Evolutionary conservation across 768 basidiomycete species (phyloP), one percentile per base, ranked within the genome.

Genomic region (Favolaschia claudopus): DNA sequence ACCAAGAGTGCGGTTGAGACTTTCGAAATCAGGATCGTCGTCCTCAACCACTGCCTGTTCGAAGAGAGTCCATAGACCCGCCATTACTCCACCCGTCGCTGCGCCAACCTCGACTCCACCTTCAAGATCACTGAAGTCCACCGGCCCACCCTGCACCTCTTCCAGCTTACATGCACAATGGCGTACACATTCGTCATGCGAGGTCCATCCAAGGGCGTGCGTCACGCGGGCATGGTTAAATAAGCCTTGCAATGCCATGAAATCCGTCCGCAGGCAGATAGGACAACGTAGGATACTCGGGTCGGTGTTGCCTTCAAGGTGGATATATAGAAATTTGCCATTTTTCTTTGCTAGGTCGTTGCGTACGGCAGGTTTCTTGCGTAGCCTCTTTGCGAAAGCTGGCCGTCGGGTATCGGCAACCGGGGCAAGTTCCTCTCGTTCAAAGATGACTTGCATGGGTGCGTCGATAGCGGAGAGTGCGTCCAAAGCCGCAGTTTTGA

Each of bases 141-240:
- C 62, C 15, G 78, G 73, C n/a, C 55, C 56, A 4, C 49, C 48
- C 20, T 62, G 62, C 24, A 63, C 29, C 13, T 65, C 55, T 13
- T 64, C 60, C 14, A 55, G 46, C 24, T 54, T 33, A 28, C 68
- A 61, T 7, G 82, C 79, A 69, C 84, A 85, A 5, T 81, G 79
- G 39, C 77, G 74, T 7, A 85, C 79, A 56, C 83, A 85, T 45
- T 82, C 82, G 37, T 85, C 84, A 54, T 85, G 84, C 9, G 79
- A 81, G 12, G 80, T 82, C 81, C 82, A 85, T 58, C 80, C 82
- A 28, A 79, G 71, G 36, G 65, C 70, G 66, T 85, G 84, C 7
- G 76, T 72, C 29, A 83, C 76, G 13, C 84, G 79, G 28, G 79
- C 82, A 57, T 85, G 84, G 64, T 84, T 85, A 27, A 83, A 75